These are phyloP conservation scores for Uncinocarpus reesii DNA, from an alignment of 2,329 filamentous ascomycete species.

Conservation along the genomic window DNA sequence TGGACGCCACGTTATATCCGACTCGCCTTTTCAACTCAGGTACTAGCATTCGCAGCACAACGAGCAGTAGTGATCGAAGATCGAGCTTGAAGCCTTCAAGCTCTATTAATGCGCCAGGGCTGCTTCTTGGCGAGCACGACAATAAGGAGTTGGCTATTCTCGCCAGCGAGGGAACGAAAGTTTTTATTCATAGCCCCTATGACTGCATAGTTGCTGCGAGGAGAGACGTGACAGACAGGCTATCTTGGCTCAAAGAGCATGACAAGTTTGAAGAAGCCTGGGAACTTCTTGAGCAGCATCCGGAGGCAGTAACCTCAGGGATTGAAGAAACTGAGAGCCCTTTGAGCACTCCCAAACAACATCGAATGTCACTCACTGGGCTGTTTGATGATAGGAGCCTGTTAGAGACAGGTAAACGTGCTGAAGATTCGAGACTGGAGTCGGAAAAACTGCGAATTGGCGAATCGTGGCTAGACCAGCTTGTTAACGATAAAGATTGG, in stretches of 20 bases:
- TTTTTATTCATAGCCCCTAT: conserved; percentile 93
- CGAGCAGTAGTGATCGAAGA: conserved; percentile 46
- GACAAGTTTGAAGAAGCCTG: conserved; percentile 76
- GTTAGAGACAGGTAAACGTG: neutral
- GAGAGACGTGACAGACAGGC: conserved; percentile 72
- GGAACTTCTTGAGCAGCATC: conserved; percentile 79
- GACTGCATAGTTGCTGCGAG: conserved; percentile 91
- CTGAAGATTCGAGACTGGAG: conserved; percentile 54
- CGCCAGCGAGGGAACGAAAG: conserved; percentile 55
- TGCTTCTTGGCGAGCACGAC: conserved; percentile 30
- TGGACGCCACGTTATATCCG: conserved; percentile 84
- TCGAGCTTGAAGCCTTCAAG: conserved; percentile 43
- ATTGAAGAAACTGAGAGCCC: conserved; percentile 29
- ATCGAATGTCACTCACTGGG: conserved; percentile 45
- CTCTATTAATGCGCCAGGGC: conserved; percentile 47
- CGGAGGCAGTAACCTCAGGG: conserved; percentile 50
- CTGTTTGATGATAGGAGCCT: conserved; percentile 64
- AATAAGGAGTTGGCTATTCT: conserved; percentile 39
- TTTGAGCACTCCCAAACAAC: conserved; percentile 26
- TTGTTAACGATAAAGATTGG: conserved; percentile 69
- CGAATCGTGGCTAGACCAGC: conserved; percentile 83
- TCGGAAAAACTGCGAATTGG: conserved; percentile 86
- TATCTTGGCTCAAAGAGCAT: conserved; percentile 74
- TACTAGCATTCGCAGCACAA: conserved; percentile 59
- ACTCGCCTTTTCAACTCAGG: conserved; percentile 77